Base-by-base conservation (phyloP, 345 rosid species). In the Pistacia integerrima region DNA sequence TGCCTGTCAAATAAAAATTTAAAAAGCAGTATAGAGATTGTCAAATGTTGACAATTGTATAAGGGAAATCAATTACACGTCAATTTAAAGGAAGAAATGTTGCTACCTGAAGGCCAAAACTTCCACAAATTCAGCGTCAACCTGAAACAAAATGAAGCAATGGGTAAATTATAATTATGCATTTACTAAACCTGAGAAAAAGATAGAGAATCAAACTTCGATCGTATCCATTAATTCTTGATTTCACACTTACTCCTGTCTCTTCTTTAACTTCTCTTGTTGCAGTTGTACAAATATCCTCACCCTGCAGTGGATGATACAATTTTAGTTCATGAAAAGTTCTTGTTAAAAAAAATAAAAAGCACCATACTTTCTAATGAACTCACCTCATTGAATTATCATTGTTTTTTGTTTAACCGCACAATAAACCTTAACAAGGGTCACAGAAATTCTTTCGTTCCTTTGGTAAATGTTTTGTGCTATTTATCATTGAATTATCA, bases 181-280 rank as follows among this genome's bases (percentile, higher is more conserved):
- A 22, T 11, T 33, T 54, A 10, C 2, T 78, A 67, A 38, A 67
- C 35, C 28, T 54, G 33, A 30, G 41, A 44, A 69, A 69, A 0
- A 46, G 2, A 58, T 6, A 10, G 18, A 30, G 25, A 14, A 8
- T 38, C n/a, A n/a, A n/a, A n/a, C n/a, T n/a, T n/a, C n/a, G n/a
- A n/a, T n/a, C n/a, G 20, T 12, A 65, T 49, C 35, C 66, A 75
- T 4, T 62, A 67, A 56, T 1, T 28, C 9, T 11, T 11, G 33
- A 75, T 33, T 36, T 67, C n/a, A 30, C 10, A 79, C 94, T 82
- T 82, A 93, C 98, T 80, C 91, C 92, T 0, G 97, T 93, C 78
- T 92, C 98, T 93, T 94, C 98, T 77, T 89, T 82, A 30, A 91
- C 97, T 81, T 93, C 98, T 82, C 97, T 83, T 6, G 85, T 70